A percentile compares a stretch with the other conserved stretches of the same genome.
These are phyloP conservation scores for Penicillium bovifimosum DNA, from an alignment of 495 filamentous ascomycete species.

Conservation along the genomic window DNA sequence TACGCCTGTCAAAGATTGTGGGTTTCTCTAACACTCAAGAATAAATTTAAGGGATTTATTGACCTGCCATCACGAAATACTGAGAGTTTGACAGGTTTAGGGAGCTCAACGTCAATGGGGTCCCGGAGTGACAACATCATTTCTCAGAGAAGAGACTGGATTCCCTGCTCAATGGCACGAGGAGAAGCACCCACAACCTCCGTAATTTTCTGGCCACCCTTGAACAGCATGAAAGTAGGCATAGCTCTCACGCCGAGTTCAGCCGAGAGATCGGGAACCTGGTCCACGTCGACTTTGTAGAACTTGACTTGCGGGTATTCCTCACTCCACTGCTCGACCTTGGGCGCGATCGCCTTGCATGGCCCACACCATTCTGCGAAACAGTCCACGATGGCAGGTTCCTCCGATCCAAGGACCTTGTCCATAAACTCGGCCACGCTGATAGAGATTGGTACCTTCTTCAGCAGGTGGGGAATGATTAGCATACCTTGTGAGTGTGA, in stretches of 20 bases:
- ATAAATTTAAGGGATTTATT: too few species aligned
- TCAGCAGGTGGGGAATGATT: neutral
- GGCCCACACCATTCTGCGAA: conserved; percentile 88
- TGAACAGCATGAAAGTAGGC: conserved; percentile 83
- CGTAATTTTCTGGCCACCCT: conserved; percentile 58
- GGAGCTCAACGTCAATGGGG: too few species aligned
- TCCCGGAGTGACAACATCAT: too few species aligned
- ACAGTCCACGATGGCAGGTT: conserved; percentile 69
- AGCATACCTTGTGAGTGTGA: neutral
- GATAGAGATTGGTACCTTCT: neutral
- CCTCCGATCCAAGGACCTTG: conserved; percentile 25
- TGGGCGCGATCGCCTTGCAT: conserved; percentile 77
- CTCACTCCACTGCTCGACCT: conserved; percentile 56
- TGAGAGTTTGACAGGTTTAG: too few species aligned
- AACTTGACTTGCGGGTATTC: conserved; percentile 54
- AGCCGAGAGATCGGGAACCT: conserved; percentile 62
- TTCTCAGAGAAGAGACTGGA: conserved; percentile 10
- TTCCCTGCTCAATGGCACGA: conserved; percentile 6
- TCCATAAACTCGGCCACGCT: conserved; percentile 19
- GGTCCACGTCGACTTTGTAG: conserved; percentile 84
- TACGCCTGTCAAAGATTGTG: too few species aligned
- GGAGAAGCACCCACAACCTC: conserved; percentile 70
- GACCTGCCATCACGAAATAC: too few species aligned
- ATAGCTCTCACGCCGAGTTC: conserved; percentile 79
- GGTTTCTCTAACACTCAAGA: too few species aligned